Conservation (phyloP, 1,284 basidiomycete genomes). For the Entoloma clypeatum region DNA sequence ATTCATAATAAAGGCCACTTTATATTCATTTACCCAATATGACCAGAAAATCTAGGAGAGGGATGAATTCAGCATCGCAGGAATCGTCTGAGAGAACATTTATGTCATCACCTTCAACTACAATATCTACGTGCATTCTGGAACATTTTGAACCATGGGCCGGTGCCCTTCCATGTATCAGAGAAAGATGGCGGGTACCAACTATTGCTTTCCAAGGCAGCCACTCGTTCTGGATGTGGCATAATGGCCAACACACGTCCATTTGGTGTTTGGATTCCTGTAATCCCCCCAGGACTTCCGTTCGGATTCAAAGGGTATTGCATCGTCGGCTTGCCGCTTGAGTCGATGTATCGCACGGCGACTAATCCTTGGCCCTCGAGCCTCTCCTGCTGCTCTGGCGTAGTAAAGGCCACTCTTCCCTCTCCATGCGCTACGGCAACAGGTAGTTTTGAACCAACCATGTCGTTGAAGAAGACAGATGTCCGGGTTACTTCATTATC, state of each 20-base stretch:
- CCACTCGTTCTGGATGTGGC: constrained; percentile 91
- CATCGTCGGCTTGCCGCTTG: constrained; percentile 60
- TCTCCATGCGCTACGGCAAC: constrained; percentile 97
- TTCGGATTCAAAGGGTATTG: constrained; percentile 95
- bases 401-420: constrained; percentile 75
- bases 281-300: constrained; percentile 83
- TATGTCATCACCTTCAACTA: too few species aligned
- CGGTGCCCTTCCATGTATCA: constrained; percentile 63
- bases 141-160: constrained; percentile 96
- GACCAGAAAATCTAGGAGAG: too few species aligned
- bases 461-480: constrained; percentile 85
- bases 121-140: constrained; percentile 81
- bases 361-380: constrained; percentile 54
- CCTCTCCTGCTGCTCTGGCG: constrained; percentile 35
- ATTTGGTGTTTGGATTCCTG: constrained; percentile 82
- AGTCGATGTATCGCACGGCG: constrained; percentile 78
- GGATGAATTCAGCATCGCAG: too few species aligned
- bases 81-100: too few species aligned
- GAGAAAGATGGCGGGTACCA: constrained; percentile 69
- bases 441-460: constrained; percentile 85
- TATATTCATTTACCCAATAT: too few species aligned
- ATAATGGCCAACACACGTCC: constrained; percentile 92
- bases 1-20: too few species aligned
- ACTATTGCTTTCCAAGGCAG: constrained; percentile 76
- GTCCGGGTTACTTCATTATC: constrained; percentile 48